A percentile compares a stretch with the other conserved stretches of the same genome.
Evolutionary conservation across 495 filamentous ascomycete species (phyloP).

Genomic region (Rhypophila decipiens): DNA sequence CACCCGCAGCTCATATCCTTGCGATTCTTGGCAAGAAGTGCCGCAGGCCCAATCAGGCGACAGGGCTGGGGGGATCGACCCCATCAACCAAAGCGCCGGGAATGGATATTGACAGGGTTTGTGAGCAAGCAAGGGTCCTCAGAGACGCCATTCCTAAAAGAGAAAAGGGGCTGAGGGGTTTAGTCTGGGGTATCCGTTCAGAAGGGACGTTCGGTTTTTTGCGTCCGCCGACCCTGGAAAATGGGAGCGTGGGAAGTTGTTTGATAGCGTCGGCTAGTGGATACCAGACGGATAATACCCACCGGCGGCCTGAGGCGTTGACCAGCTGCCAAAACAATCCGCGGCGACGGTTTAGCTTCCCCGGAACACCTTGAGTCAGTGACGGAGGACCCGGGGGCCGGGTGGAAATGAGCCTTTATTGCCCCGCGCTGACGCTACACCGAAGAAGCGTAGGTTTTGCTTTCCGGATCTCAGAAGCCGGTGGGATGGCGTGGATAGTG

Average conservation of each 20-base stretch:
- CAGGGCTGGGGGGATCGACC: not conserved
- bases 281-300: not conserved
- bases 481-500: no score
- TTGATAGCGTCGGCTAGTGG: not conserved
- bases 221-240: not conserved
- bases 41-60: not conserved
- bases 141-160: not conserved
- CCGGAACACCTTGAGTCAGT: not conserved
- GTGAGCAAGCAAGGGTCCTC: not conserved
- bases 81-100: not conserved
- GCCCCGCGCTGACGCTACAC: not conserved
- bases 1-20: no score
- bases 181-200: not conserved
- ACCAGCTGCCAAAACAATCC: not conserved
- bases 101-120: not conserved
- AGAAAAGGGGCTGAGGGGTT: not conserved
- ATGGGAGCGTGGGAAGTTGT: not conserved
- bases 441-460: no score
- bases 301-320: no score
- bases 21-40: no score
- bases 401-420: not conserved
- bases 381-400: not conserved
- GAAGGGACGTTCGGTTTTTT: no score
- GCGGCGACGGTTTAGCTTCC: not conserved
- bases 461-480: no score